A percentile compares a stretch with the other conserved stretches of the same genome.
Evolutionary conservation across 495 filamentous ascomycete genomes (phyloP).

Genomic region (Oidiodendron maius): DNA sequence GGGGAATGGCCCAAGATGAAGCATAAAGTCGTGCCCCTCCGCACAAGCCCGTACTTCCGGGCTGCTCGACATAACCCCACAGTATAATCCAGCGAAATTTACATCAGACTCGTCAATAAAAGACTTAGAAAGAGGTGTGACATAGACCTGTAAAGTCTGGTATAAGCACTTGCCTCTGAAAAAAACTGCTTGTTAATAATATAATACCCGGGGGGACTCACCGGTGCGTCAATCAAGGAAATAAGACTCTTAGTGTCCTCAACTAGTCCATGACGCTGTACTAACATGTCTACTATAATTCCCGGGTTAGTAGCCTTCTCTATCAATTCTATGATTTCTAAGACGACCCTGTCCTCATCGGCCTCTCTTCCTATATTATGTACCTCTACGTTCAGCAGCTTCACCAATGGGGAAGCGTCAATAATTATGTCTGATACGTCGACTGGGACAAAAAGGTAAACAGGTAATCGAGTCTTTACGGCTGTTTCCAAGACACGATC

Average conservation of each 20-base stretch:
- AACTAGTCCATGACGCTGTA: neutral
- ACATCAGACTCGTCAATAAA: slow-evolving; percentile 23
- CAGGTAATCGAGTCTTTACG: slow-evolving; percentile 18
- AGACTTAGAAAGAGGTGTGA: slow-evolving; percentile 30
- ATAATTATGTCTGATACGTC: neutral
- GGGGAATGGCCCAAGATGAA: slow-evolving; percentile 29
- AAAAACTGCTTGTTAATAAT: no score
- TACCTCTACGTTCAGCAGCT: neutral
- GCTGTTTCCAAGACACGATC: neutral
- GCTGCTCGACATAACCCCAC: slow-evolving; percentile 49
- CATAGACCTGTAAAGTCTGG: no score
- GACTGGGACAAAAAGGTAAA: slow-evolving; percentile 5
- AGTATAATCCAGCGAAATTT: slow-evolving; percentile 27
- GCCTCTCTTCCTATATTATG: neutral
- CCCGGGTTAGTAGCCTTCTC: neutral
- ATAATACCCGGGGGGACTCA: no score
- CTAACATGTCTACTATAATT: neutral
- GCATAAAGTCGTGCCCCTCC: slow-evolving; percentile 24
- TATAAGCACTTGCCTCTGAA: no score
- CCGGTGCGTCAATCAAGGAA: no score
- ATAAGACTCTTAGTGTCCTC: no score
- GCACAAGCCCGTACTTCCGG: slow-evolving; percentile 50
- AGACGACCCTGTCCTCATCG: neutral
- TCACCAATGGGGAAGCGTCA: neutral
- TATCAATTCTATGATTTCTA: neutral